These are phyloP conservation scores for Pythium dissotocum DNA, from an alignment of 352 stramenopile genomes.

Conservation along the genomic window DNA sequence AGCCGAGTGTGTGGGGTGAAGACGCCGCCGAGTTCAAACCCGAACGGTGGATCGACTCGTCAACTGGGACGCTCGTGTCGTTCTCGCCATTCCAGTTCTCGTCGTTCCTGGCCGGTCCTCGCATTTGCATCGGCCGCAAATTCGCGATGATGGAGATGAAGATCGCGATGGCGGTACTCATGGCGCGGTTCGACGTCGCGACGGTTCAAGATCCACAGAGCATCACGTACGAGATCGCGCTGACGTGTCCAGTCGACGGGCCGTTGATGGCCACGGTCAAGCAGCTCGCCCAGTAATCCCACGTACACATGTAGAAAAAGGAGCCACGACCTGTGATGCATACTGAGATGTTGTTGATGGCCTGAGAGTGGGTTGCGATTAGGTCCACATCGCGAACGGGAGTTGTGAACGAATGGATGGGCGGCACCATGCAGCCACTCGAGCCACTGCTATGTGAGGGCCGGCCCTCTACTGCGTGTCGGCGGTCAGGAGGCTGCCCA, in stretches of 20 bases:
- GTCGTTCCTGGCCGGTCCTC: conserved; percentile 49
- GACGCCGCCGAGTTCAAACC: conserved; percentile 40
- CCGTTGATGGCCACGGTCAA: conserved; percentile 24
- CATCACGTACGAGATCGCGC: conserved; percentile 51
- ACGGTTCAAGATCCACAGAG: conserved; percentile 43
- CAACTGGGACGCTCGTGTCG: conserved; percentile 17
- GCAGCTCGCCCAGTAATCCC: background rate
- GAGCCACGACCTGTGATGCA: background rate
- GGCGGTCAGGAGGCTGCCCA: background rate
- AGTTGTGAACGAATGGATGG: conserved; percentile 3
- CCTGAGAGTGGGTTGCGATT: background rate
- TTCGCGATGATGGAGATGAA: conserved; percentile 69
- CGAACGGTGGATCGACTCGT: conserved; percentile 34
- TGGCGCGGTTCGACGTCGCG: conserved; percentile 50
- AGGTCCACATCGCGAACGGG: background rate
- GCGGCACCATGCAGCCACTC: background rate
- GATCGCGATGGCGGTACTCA: conserved; percentile 46
- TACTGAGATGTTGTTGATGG: background rate
- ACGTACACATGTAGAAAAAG: background rate
- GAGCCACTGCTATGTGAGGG: background rate
- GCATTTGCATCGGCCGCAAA: conserved; percentile 57
- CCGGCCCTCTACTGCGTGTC: background rate
- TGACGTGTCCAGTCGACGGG: conserved; percentile 45
- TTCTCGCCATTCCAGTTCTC: conserved; percentile 38
- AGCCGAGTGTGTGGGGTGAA: conserved; percentile 34